Evolutionary conservation across 495 filamentous ascomycete species (phyloP).

Genomic region (Hyphodiscus hymeniophilus): DNA sequence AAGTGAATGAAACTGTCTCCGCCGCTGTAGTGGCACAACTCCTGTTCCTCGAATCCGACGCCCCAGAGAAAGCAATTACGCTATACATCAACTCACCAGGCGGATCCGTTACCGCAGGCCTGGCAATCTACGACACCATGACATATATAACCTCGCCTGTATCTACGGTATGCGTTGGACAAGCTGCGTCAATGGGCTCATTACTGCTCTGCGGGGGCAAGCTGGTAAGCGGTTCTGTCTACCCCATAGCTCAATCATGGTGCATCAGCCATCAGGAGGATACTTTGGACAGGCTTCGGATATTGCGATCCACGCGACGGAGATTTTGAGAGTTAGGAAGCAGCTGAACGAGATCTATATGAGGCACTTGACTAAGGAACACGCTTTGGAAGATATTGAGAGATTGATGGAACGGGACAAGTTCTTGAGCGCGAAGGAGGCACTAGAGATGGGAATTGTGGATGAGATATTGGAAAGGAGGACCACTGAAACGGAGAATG

Average conservation of each 20-base stretch:
- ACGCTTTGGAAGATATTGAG: slow-evolving; percentile 74
- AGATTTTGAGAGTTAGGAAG: slow-evolving; percentile 80
- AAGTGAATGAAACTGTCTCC: slow-evolving; percentile 80
- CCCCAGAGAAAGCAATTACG: slow-evolving; percentile 85
- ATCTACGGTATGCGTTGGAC: slow-evolving; percentile 88
- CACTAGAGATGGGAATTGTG: slow-evolving; percentile 80
- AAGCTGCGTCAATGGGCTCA: slow-evolving; percentile 91
- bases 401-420: slow-evolving; percentile 94
- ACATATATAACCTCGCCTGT: slow-evolving; percentile 89
- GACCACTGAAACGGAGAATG: slow-evolving; percentile 24
- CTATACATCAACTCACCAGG: slow-evolving; percentile 98
- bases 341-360: slow-evolving; percentile 88
- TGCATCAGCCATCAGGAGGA: slow-evolving; percentile 90
- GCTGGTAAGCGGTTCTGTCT: slow-evolving; percentile 81
- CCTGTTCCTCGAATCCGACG: slow-evolving; percentile 95
- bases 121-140: slow-evolving; percentile 99
- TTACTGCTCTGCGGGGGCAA: slow-evolving; percentile 80
- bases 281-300: slow-evolving; percentile 86
- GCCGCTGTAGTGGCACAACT: slow-evolving; percentile 91
- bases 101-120: slow-evolving; percentile 82
- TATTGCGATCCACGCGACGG: slow-evolving; percentile 94
- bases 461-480: slow-evolving; percentile 70
- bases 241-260: slow-evolving; percentile 90
- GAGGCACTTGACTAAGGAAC: slow-evolving; percentile 70
- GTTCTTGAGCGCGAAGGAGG: slow-evolving; percentile 84